phyloP scores from a whole-genome alignment of 2,329 filamentous ascomycete genomes.

The Ambrosiella beaveri region DNA sequence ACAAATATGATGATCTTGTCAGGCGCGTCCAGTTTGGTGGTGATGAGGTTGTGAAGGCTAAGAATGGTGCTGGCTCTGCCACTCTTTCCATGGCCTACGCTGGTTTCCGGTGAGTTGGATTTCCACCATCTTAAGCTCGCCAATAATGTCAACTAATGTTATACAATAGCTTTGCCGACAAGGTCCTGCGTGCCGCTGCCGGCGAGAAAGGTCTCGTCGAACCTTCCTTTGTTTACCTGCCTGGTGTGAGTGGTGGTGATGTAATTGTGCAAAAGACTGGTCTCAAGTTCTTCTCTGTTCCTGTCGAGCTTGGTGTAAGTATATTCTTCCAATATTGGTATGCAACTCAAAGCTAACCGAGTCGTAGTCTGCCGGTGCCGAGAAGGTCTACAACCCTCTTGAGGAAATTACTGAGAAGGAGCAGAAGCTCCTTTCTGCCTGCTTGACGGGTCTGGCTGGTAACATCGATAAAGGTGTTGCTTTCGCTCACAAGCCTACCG shows the following conservation, averaged over 20 bases:
- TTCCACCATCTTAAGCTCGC: neutral
- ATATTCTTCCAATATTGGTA: conserved; percentile 14
- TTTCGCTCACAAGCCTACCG: conserved; percentile 70
- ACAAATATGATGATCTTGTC: conserved; percentile 80
- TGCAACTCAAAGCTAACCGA: conserved; percentile 16
- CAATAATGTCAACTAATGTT: conserved; percentile 19
- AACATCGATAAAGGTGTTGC: conserved; percentile 90
- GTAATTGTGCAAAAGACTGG: conserved; percentile 71
- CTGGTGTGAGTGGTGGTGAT: conserved; percentile 73
- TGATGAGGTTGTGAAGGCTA: conserved; percentile 91
- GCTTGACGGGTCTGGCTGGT: conserved; percentile 62
- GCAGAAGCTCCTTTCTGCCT: conserved; percentile 66
- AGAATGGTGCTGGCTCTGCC: conserved; percentile 78
- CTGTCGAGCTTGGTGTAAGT: conserved; percentile 86
- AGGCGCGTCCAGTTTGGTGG: conserved; percentile 96
- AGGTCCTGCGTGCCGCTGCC: conserved; percentile 71
- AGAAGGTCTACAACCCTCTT: conserved; percentile 72
- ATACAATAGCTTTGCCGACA: conserved; percentile 62
- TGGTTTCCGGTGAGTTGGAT: conserved; percentile 56
- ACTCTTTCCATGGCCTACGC: conserved; percentile 93
- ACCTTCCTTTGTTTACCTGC: conserved; percentile 90
- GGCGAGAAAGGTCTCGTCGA: conserved; percentile 88
- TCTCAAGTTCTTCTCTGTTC: conserved; percentile 87
- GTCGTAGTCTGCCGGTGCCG: conserved; percentile 56
- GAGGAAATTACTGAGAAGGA: conserved; percentile 65